Evolutionary conservation across 1,139 yeast species (phyloP), one percentile per base, ranked within the genome.

Genomic region (Geotrichum candidum): DNA sequence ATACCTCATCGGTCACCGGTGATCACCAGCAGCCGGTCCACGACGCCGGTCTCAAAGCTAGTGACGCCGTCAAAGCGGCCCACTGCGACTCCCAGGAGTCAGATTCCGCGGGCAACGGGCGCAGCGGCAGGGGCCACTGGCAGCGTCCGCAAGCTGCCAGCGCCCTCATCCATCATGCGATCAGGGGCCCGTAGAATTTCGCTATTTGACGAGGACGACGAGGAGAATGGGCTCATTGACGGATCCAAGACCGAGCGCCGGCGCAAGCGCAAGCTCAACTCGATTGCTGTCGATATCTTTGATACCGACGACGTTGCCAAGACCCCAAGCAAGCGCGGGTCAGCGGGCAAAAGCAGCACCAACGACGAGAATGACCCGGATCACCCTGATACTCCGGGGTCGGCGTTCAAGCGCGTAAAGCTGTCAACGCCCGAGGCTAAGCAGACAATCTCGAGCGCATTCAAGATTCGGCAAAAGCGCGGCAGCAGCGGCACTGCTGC

Each of bases 381-480:
- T 51, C 63, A 66, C 52, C 67, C 67, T 4, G 68, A 66, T 53
- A 60, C 59, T 31, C 68, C 69, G 6, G 66, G 65, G n/a, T 67
- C 68, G 2, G 59, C 65, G 45, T 68, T 68, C 62, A 67, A 67
- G 50, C 60, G 69, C 31, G 64, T 64, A 35, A 66, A 60, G 41
- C 52, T 53, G 46, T 25, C 53, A 15, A 45, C 48, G 11, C 38
- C 58, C 35, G 22, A 41, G 7, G 22, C 31, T 33, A 29, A 31
- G 38, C 51, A 38, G 27, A n/a, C 55, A 5, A 27, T 23, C 4
- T 31, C 27, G 2, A 38, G 35, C 6, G n/a, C 46, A n/a, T 41
- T 41, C 15, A 41, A 41, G n/a, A 41, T 41, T 15, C 46, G 22
- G 6, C 46, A 41, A n/a, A 41, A 41, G 22, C 46, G 46, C 18